These are phyloP conservation scores for Pistacia integerrima DNA, from an alignment of 345 rosid genomes.

Conservation along the genomic window DNA sequence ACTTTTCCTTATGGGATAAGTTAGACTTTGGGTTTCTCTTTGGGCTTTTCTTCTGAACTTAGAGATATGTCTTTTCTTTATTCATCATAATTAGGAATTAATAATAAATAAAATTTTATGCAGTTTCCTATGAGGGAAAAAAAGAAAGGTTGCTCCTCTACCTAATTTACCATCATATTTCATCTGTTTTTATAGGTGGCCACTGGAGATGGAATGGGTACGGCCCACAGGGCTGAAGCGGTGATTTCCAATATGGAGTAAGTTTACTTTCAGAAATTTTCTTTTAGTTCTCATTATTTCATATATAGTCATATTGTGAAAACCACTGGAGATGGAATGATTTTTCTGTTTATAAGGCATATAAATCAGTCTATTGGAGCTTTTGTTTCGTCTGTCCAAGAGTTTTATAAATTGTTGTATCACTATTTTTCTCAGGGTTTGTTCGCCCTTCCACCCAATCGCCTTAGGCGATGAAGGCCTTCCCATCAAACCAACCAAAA, in stretches of 20 bases:
- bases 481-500: constrained; percentile 59
- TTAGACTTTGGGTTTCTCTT: too few species aligned
- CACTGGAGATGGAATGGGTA: constrained; percentile 96
- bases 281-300: background rate
- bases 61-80: background rate
- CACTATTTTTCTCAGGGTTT: constrained; percentile 58
- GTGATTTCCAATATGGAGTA: constrained; percentile 99
- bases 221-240: constrained; percentile 96
- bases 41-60: background rate
- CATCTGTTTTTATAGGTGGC: constrained; percentile 64
- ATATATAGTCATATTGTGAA: background rate
- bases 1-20: too few species aligned
- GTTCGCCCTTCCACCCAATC: constrained; percentile 99
- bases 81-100: too few species aligned
- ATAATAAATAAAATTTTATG: too few species aligned
- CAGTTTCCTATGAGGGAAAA: background rate
- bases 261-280: constrained; percentile 32
- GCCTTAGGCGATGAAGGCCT: constrained; percentile 99
- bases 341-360: background rate
- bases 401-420: constrained; percentile 5
- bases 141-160: too few species aligned
- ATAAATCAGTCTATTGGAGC: background rate
- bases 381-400: background rate
- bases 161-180: constrained; percentile 2
- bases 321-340: background rate